phyloP scores from a whole-genome alignment of 371 early-diverging fungal genomes.

The Mucor lusitanicus region DNA sequence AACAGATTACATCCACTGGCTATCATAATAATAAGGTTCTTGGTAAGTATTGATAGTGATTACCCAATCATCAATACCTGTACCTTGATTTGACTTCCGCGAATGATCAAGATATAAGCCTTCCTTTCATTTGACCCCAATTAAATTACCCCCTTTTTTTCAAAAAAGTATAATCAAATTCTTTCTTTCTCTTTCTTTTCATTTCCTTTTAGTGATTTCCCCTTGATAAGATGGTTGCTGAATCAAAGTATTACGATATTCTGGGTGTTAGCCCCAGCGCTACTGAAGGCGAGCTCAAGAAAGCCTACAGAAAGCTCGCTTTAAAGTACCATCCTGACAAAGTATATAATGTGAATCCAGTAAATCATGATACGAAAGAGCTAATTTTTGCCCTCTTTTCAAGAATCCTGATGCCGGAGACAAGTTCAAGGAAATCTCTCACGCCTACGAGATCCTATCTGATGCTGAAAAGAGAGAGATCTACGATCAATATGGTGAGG shows the following conservation, averaged over 20 bases:
- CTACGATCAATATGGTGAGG: slow-evolving; percentile 87
- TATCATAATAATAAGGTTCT: background rate
- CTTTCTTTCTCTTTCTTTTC: background rate
- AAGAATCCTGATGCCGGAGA: slow-evolving; percentile 82
- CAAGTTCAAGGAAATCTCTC: slow-evolving; percentile 92
- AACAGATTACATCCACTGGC: background rate
- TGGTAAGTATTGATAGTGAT: background rate
- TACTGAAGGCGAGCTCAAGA: slow-evolving; percentile 83
- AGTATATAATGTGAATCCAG: slow-evolving; percentile 41
- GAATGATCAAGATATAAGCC: background rate
- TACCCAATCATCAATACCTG: slow-evolving; percentile 14
- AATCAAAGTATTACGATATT: slow-evolving; percentile 90
- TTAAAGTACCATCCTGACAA: slow-evolving; percentile 96
- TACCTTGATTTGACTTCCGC: background rate
- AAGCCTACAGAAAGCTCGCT: slow-evolving; percentile 91
- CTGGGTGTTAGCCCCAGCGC: slow-evolving; percentile 88
- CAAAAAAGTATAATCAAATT: no score
- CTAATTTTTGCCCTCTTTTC: background rate
- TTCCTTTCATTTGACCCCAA: background rate
- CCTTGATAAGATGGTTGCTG: slow-evolving; percentile 63
- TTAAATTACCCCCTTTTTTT: background rate
- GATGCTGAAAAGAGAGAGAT: slow-evolving; percentile 75
- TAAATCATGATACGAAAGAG: background rate
- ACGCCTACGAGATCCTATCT: slow-evolving; percentile 94
- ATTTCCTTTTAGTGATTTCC: background rate